These are phyloP conservation scores for Brassica hybrid DNA, from an alignment of 441 rosid species.

Conservation along the genomic window DNA sequence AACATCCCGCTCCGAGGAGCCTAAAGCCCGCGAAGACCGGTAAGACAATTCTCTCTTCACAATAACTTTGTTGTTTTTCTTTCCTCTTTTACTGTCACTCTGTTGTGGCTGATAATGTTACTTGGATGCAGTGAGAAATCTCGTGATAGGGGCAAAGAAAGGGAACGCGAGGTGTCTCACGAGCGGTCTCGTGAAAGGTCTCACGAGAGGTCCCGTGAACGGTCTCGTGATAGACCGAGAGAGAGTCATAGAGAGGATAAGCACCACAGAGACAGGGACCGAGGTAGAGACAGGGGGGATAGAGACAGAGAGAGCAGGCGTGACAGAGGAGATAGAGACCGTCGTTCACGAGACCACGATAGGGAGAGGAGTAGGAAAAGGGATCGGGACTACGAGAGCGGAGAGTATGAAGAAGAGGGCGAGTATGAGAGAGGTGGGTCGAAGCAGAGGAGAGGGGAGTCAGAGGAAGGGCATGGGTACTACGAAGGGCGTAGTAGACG, in stretches of 20 bases:
- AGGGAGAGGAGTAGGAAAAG: constrained; percentile 44
- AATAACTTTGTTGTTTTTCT: not conserved
- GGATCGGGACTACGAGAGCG: constrained; percentile 71
- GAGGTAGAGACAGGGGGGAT: constrained; percentile 60
- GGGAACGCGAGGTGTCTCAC: constrained; percentile 78
- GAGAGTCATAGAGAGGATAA: constrained; percentile 89
- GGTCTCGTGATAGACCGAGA: constrained; percentile 58
- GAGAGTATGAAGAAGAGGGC: constrained; percentile 57
- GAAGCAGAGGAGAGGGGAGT: constrained; percentile 65
- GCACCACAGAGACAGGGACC: constrained; percentile 79
- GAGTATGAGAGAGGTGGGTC: constrained; percentile 64
- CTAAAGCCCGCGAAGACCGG: constrained; percentile 81
- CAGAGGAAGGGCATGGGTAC: constrained; percentile 69
- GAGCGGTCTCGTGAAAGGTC: constrained; percentile 77
- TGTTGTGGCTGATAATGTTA: not conserved
- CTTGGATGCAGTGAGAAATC: constrained; percentile 60
- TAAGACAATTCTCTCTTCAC: constrained; percentile 29
- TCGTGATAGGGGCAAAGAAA: constrained; percentile 80
- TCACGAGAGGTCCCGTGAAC: constrained; percentile 72
- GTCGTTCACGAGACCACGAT: constrained; percentile 53
- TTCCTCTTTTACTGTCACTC: not conserved
- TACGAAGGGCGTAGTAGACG: constrained; percentile 55
- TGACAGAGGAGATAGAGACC: constrained; percentile 56
- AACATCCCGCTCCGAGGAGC: constrained; percentile 75
- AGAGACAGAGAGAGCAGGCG: constrained; percentile 55